phyloP scores from a whole-genome alignment of 495 filamentous ascomycete species.

The Penicillium paradoxum region DNA sequence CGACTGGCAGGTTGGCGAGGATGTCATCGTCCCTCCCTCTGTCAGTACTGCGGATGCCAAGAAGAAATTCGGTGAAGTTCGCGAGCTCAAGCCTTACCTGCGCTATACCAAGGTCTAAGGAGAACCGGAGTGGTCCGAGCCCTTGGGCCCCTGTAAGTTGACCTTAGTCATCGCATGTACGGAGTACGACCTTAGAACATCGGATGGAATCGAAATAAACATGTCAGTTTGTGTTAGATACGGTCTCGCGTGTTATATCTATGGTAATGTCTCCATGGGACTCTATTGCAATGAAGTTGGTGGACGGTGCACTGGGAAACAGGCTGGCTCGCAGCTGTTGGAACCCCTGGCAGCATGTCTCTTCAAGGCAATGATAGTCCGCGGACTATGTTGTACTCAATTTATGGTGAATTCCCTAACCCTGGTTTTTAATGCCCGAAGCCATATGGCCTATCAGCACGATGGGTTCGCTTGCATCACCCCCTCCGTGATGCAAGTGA shows the following conservation, averaged over 20 bases:
- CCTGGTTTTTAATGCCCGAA: background rate
- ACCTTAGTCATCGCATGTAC: background rate
- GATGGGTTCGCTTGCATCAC: background rate
- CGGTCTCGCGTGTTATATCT: background rate
- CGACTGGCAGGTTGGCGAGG: constrained; percentile 85
- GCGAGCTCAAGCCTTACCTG: constrained; percentile 86
- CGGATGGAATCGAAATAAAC: background rate
- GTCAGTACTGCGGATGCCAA: constrained; percentile 85
- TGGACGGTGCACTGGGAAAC: background rate
- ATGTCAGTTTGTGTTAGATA: no score
- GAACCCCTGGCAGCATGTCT: constrained; percentile 14
- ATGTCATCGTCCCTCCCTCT: constrained; percentile 91
- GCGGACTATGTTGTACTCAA: background rate
- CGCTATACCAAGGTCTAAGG: constrained; percentile 24
- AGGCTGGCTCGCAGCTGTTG: background rate
- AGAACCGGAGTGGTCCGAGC: background rate
- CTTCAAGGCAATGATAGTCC: constrained; percentile 18
- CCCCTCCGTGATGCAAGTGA: constrained; percentile 20
- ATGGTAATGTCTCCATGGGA: background rate
- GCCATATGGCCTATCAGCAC: constrained; percentile 5
- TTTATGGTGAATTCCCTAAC: constrained; percentile 1
- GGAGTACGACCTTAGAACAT: no score
- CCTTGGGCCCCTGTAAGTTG: background rate
- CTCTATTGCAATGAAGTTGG: background rate
- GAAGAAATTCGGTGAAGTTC: constrained; percentile 85